Base-by-base conservation (phyloP, 2,329 filamentous ascomycete species). In the Arthrobotrys pseudoclavata region DNA sequence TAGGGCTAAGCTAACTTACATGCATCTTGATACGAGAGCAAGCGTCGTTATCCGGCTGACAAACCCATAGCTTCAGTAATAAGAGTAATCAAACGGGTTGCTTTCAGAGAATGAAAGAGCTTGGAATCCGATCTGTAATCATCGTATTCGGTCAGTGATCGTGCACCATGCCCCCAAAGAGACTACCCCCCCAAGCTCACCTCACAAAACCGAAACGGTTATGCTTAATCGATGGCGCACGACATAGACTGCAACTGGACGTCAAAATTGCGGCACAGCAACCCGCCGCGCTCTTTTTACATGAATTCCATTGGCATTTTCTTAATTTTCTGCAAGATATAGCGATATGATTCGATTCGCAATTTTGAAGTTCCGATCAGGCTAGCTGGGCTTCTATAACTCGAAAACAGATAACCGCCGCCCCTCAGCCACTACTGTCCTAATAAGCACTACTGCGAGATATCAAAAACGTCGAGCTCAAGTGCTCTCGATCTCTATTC, bases 391-490 rank as follows among this genome's bases (percentile, higher is more conserved):
- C 55, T 29, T 40, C 34, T 42, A 42, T 60, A 26, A 29, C 18
- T 60, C 31, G 55, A 20, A 24, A 26, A 60, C 34, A 24, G 20
- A 13, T 60, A 60, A 60, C 42, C 55, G 34, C 55, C 55, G 55
- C 52, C 31, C 55, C 55, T 57, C 55, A 60, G 55, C 55, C 55
- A 60, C 55, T 34, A 60, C 40, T 52, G 31, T 15, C 29, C 48
- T 15, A 29, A 57, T 64, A 72, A 72, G 69, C 69, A 72, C 60
- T 72, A 67, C 69, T 66, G 69, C 69, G 69, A 24, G 50, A 61
- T 61, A 60, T 72, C 60, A 61, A 42, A 60, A 24, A 24, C 20
- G 20, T 67, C 53, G 29, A 40, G 24, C 45, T 70, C 29, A 20
- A 70, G 45, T 47, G 55, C 69, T 61, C 52, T 31, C 34, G 34